Evolutionary conservation across 2,329 filamentous ascomycete genomes (phyloP).

Genomic region (Colletotrichum aenigma): DNA sequence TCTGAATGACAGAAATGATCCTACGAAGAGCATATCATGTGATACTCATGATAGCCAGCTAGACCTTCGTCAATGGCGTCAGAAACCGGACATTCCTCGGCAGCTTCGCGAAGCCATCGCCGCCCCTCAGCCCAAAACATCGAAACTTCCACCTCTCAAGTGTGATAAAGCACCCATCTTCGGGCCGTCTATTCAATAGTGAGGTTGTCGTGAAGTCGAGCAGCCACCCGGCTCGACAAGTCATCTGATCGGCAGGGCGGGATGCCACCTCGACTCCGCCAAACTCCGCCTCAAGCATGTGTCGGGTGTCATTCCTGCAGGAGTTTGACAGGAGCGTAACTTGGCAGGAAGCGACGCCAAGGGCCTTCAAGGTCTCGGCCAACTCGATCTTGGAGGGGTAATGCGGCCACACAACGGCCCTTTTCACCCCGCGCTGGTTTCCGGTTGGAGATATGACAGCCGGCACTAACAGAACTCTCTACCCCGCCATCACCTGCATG

Average conservation of each 20-base stretch:
- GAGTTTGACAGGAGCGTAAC: neutral
- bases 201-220: neutral
- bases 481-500: constrained; percentile 8
- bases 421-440: constrained; percentile 11
- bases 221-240: neutral
- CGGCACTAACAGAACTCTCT: constrained; percentile 4
- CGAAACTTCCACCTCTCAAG: no score
- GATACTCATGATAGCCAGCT: neutral
- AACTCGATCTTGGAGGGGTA: neutral
- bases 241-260: constrained; percentile 4
- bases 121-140: neutral
- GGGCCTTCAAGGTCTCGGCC: neutral
- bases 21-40: neutral
- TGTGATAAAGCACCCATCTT: neutral
- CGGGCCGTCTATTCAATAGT: neutral
- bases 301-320: neutral
- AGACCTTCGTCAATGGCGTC: neutral
- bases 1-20: neutral
- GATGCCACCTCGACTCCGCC: constrained; percentile 7
- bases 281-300: neutral
- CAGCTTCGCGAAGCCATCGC: neutral
- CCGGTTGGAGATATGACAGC: constrained; percentile 4
- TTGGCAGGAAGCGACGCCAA: neutral
- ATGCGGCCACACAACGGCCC: neutral
- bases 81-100: neutral